Conservation (phyloP, 495 filamentous ascomycete species). For the Wilcoxina mikolae region DNA sequence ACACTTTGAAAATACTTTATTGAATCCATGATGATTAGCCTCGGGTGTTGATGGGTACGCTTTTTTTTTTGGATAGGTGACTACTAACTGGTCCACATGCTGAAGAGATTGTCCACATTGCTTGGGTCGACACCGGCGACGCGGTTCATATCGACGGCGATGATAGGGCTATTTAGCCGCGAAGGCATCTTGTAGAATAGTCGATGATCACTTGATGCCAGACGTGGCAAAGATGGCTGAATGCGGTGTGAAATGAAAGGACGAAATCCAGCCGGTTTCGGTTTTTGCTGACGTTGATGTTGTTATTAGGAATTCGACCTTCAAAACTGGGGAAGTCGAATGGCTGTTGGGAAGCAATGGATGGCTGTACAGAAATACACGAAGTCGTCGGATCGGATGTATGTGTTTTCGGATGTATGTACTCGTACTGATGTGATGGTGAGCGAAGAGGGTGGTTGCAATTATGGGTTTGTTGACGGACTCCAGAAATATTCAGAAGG, state of each 20-base stretch:
- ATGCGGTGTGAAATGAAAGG: background rate
- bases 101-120: slow-evolving; percentile 84
- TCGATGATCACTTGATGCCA: background rate
- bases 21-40: too few species aligned
- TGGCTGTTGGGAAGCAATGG: background rate
- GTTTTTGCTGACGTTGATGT: background rate
- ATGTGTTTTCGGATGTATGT: background rate
- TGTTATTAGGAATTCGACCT: too few species aligned
- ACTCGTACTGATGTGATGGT: background rate
- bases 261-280: background rate
- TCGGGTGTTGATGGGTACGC: too few species aligned
- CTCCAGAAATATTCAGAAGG: too few species aligned
- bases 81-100: slow-evolving; percentile 91
- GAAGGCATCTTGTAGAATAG: slow-evolving; percentile 37
- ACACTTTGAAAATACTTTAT: slow-evolving; percentile 81
- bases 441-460: background rate
- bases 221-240: background rate
- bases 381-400: background rate
- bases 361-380: background rate
- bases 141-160: slow-evolving; percentile 70
- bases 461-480: background rate
- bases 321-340: background rate
- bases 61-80: background rate
- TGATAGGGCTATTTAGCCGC: slow-evolving; percentile 52
- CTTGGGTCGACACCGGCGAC: slow-evolving; percentile 89